Evolutionary conservation across 1,284 basidiomycete genomes (phyloP).

Genomic region (Kwoniella shivajii): DNA sequence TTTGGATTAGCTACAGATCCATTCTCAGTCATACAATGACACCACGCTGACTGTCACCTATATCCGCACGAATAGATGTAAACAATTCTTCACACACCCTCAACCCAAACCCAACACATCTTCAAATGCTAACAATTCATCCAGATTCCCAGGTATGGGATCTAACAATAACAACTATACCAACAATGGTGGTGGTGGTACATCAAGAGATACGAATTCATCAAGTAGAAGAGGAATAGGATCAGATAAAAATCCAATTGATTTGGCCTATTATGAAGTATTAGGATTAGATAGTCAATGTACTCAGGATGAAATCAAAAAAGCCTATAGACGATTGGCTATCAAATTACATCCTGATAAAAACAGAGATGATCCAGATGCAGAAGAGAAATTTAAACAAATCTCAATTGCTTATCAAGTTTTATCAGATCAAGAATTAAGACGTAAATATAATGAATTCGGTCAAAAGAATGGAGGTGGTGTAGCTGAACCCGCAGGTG

Average conservation of each 20-base stretch:
- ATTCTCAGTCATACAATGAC: not conserved
- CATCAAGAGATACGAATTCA: constrained; percentile 1
- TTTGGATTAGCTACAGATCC: no score
- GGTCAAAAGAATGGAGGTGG: constrained; percentile 56
- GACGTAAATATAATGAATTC: constrained; percentile 90
- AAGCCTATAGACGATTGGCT: constrained; percentile 90
- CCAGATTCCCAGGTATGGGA: not conserved
- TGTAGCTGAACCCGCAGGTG: constrained; percentile 45
- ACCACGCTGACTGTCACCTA: no score
- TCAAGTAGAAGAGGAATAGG: constrained; percentile 65
- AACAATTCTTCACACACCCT: constrained; percentile 41
- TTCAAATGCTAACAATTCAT: no score
- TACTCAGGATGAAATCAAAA: constrained; percentile 69
- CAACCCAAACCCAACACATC: constrained; percentile 36
- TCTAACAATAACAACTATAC: constrained; percentile 16
- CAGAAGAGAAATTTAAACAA: constrained; percentile 84
- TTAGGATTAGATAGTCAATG: constrained; percentile 45
- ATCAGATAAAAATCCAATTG: constrained; percentile 83
- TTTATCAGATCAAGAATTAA: constrained; percentile 78
- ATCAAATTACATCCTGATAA: constrained; percentile 67
- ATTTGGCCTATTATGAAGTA: constrained; percentile 79
- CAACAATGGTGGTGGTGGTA: no score
- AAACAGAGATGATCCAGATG: constrained; percentile 89
- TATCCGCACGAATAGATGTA: constrained; percentile 38
- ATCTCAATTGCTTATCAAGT: constrained; percentile 84